Evolutionary conservation across 2,329 filamentous ascomycete species (phyloP).

Genomic region (Botrytis byssoidea): DNA sequence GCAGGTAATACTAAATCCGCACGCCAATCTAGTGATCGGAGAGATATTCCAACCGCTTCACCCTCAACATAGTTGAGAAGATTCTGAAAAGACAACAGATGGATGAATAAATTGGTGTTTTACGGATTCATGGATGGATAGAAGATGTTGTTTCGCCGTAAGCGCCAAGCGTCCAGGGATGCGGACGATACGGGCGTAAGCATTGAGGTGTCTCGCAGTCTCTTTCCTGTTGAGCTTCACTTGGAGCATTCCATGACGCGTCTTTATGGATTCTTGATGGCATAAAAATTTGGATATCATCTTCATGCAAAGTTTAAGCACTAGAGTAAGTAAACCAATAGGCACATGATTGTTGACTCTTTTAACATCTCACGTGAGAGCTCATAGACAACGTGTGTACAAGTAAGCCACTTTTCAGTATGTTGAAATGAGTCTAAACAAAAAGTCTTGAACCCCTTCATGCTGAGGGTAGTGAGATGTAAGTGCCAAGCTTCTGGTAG

Average conservation of each 20-base stretch:
- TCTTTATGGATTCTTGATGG: neutral
- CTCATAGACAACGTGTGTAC: neutral
- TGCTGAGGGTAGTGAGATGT: neutral
- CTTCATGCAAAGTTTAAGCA: neutral
- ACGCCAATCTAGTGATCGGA: neutral
- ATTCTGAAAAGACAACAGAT: neutral
- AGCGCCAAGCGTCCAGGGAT: neutral
- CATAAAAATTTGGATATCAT: neutral
- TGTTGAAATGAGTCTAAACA: neutral
- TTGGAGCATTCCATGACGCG: neutral
- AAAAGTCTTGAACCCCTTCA: neutral
- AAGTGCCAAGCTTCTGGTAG: neutral
- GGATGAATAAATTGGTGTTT: neutral
- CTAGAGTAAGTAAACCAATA: neutral
- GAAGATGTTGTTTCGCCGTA: neutral
- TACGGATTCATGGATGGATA: neutral
- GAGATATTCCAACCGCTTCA: neutral
- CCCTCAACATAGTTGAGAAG: neutral
- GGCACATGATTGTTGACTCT: neutral
- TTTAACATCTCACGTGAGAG: neutral
- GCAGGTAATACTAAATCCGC: neutral
- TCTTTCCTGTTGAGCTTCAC: neutral
- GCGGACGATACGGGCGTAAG: neutral
- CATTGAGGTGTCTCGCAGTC: neutral
- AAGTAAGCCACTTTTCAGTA: neutral